Base-by-base conservation (phyloP, 257 asterid species). In the Nicotiana otophora region DNA sequence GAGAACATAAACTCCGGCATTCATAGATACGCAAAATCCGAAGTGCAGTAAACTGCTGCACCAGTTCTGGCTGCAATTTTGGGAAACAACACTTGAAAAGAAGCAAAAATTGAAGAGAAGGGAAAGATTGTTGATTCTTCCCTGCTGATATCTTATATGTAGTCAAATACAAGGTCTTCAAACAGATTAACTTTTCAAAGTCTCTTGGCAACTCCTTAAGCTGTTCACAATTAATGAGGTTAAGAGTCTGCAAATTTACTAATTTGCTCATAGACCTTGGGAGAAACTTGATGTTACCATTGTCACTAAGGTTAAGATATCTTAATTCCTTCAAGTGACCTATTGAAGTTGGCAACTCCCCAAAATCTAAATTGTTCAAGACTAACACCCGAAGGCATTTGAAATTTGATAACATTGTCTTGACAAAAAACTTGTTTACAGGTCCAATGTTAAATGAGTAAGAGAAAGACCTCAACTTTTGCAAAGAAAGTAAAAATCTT, bases 141-240 rank as follows among this genome's bases (percentile, higher is more conserved):
- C 80, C 64, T 68, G 84, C 31, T 63, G 89, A 85, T n/a, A 88
- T 60, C 42, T 86, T 77, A 36, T 39, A 83, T 65, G 92, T 84
- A 78, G 92, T 88, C 83, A 90, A 86, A 19, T 88, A 90, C 62
- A 90, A 63, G 19, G 92, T 88, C 84, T 76, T 72, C 57, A 90
- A 81, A 76, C 88, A 78, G 79, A 66, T 77, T 81, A 86, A 60
- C 36, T 83, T 65, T 26, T 78, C 78, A 8, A 87, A 77, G 28
- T 86, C 83, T 46, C 69, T 53, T 0, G 89, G 92, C 77, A 89
- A 81, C 82, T 82, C 84, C 65, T 79, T 82, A 80, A 90, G 83
- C 68, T 82, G 87, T 64, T 89, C 91, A 68, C 93, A 89, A 86
- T 87, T 89, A 33, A 90, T 89, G 87, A 87, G 91, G 81, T 87